Percentiles rank a stretch among this genome's conserved stretches.
Evolutionary conservation across 1,139 yeast species (phyloP).

Genomic region (Debaryomyces psychrophilus): DNA sequence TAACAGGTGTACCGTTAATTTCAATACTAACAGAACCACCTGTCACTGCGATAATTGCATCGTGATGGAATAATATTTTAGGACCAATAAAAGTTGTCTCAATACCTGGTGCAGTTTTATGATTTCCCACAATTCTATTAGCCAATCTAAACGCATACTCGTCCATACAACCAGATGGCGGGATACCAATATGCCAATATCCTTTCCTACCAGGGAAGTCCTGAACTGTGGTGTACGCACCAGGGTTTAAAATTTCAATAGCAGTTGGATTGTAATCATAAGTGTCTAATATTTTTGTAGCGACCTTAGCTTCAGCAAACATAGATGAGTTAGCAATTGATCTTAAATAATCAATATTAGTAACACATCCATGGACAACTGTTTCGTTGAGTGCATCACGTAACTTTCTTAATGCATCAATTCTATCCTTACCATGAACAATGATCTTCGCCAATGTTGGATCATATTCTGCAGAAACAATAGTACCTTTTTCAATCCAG

Average conservation of each 20-base stretch:
- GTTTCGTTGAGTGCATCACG: slow-evolving; percentile 85
- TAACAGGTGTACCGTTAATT: slow-evolving; percentile 59
- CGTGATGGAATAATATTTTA: slow-evolving; percentile 77
- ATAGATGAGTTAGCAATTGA: slow-evolving; percentile 80
- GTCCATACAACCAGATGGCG: slow-evolving; percentile 99
- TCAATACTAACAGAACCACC: slow-evolving; percentile 79
- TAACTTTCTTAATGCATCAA: slow-evolving; percentile 76
- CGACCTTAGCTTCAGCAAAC: slow-evolving; percentile 82
- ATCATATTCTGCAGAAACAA: slow-evolving; percentile 88
- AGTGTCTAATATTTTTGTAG: slow-evolving; percentile 85
- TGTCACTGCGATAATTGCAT: slow-evolving; percentile 74
- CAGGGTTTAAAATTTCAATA: slow-evolving; percentile 81
- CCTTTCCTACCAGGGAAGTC: slow-evolving; percentile 93
- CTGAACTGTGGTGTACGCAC: slow-evolving; percentile 94
- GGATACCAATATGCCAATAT: slow-evolving; percentile 91
- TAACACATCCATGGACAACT: slow-evolving; percentile 81
- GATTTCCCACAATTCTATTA: slow-evolving; percentile 87
- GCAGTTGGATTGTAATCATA: slow-evolving; percentile 81
- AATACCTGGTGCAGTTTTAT: slow-evolving; percentile 78
- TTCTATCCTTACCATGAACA: slow-evolving; percentile 88
- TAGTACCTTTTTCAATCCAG: slow-evolving; percentile 92
- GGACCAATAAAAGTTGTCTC: slow-evolving; percentile 92
- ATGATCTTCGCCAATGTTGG: slow-evolving; percentile 96
- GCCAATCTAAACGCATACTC: slow-evolving; percentile 86
- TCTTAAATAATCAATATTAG: slow-evolving; percentile 87